Evolutionary conservation across 306 rosid species (phyloP), one percentile per base, ranked within the genome.

Genomic region (Corylus avellana): DNA sequence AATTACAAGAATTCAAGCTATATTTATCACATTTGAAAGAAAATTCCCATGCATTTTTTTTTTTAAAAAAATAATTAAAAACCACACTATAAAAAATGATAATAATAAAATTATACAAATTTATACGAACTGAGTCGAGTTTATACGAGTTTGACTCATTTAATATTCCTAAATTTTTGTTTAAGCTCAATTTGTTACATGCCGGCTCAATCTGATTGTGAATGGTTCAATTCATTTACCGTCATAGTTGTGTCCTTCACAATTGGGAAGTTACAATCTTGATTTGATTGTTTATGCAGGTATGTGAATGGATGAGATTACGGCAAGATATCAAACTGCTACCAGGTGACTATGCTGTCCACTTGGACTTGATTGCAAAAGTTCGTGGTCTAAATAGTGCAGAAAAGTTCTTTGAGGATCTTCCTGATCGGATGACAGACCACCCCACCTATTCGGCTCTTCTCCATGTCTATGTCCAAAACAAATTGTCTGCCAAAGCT

Each of bases 311-410:
- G 97, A 92, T 91, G 98, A 89, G 85, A 74, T 77, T 83, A 73
- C 96, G 91, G 82, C 72, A 88, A 77, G 92, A 91, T 76, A 85
- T 92, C 61, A 89, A 87, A 81, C 85, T 92, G 76, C 81, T 82
- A 53, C 81, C 88, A 7, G 97, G 97, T 50, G 98, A 95, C 71
- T 92, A 92, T 78, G 98, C 97, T 8, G 87, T 91, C 77, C 97
- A 92, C 80, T 89, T 95, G 86, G 98, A 95, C 83, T 92, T 95
- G 91, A 84, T 95, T 87, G 88, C 92, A 9, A 95, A 95, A 91
- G 88, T 92, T 66, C 93, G 96, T 0, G 98, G 98, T 44, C 75
- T 95, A 70, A 83, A 61, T 47, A 89, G 96, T 51, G 97, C 98
- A 1, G 98, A 92, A 73, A 95, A 95, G 50, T 95, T 95, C 86